Percentiles rank a stretch among this genome's conserved stretches.
phyloP scores from a whole-genome alignment of 192 early-diverging fungal species.

The Coemansia sp. region DNA sequence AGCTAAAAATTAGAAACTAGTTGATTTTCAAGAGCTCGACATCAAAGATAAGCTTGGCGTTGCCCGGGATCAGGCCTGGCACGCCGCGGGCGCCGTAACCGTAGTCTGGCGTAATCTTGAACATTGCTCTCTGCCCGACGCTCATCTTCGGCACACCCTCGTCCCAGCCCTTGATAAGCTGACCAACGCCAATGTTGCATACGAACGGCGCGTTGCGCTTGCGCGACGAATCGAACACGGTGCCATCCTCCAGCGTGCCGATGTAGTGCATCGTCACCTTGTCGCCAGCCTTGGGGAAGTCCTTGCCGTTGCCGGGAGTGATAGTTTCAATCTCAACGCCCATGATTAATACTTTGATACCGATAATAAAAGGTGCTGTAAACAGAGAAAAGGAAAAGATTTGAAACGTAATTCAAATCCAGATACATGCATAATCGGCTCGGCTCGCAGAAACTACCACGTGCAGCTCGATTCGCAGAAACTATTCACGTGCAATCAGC shows the following conservation, averaged over 20 bases:
- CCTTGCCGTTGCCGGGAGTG: constrained; percentile 21
- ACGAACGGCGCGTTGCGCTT: constrained; percentile 84
- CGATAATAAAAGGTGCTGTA: not conserved
- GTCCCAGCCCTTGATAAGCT: constrained; percentile 88
- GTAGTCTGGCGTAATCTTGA: constrained; percentile 81
- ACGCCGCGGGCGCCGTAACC: constrained; percentile 80
- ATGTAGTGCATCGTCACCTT: constrained; percentile 73
- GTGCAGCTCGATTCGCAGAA: not conserved
- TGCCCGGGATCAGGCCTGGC: constrained; percentile 77
- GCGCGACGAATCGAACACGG: constrained; percentile 84
- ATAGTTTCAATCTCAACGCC: constrained; percentile 33
- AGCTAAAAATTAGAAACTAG: not conserved
- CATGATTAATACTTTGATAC: constrained; percentile 9
- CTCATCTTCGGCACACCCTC: constrained; percentile 94
- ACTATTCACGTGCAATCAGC: not conserved
- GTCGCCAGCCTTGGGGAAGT: constrained; percentile 62
- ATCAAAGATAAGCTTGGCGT: constrained; percentile 80
- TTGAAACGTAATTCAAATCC: not conserved
- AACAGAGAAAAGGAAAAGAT: not conserved
- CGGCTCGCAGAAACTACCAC: not conserved
- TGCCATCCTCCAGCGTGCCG: constrained; percentile 63
- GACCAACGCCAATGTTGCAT: constrained; percentile 88
- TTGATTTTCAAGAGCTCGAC: constrained; percentile 65
- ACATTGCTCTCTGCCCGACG: constrained; percentile 81
- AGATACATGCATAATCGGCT: not conserved